Evolutionary conservation across 352 stramenopile genomes (phyloP).

Genomic region (Plasmopara halstedii): DNA sequence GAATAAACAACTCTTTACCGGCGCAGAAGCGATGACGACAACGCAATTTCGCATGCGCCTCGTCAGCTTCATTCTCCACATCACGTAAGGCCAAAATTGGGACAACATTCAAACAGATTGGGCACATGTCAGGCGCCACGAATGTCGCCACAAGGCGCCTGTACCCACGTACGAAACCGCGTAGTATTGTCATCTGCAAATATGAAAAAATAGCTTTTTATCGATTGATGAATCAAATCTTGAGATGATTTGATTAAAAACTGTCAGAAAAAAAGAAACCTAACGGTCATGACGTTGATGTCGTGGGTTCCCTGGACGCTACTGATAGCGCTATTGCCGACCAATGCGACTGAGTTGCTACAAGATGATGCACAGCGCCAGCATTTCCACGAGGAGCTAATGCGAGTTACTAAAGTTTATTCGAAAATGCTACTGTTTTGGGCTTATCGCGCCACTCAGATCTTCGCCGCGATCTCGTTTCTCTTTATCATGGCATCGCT

Average conservation of each 20-base stretch:
- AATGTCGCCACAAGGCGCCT: slow-evolving; percentile 44
- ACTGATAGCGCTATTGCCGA: slow-evolving; percentile 41
- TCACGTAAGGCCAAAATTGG: slow-evolving; percentile 34
- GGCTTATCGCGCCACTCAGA: slow-evolving; percentile 30
- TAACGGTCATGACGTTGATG: slow-evolving; percentile 5
- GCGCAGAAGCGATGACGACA: slow-evolving; percentile 58
- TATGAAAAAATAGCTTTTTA: no score
- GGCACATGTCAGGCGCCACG: slow-evolving; percentile 27
- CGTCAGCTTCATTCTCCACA: slow-evolving; percentile 11
- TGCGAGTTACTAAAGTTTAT: slow-evolving; percentile 16
- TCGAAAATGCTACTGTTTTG: slow-evolving; percentile 29
- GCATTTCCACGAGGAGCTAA: slow-evolving; percentile 36
- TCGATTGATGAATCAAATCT: no score
- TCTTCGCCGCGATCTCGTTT: slow-evolving; percentile 25
- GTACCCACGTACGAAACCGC: slow-evolving; percentile 43
- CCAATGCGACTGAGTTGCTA: slow-evolving; percentile 31
- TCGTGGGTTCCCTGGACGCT: slow-evolving; percentile 44
- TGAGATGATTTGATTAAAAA: not conserved
- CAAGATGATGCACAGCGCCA: slow-evolving; percentile 42
- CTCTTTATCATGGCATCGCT: slow-evolving; percentile 51
- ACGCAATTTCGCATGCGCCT: slow-evolving; percentile 34
- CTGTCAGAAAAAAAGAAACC: slow-evolving; percentile 4
- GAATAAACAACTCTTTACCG: slow-evolving; percentile 9
- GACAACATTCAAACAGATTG: slow-evolving; percentile 57
- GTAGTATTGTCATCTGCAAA: slow-evolving; percentile 34